A percentile compares a stretch with the other conserved stretches of the same genome.
These are phyloP conservation scores for Claviceps lovelessii DNA, from an alignment of 2,329 filamentous ascomycete species.

Conservation along the genomic window DNA sequence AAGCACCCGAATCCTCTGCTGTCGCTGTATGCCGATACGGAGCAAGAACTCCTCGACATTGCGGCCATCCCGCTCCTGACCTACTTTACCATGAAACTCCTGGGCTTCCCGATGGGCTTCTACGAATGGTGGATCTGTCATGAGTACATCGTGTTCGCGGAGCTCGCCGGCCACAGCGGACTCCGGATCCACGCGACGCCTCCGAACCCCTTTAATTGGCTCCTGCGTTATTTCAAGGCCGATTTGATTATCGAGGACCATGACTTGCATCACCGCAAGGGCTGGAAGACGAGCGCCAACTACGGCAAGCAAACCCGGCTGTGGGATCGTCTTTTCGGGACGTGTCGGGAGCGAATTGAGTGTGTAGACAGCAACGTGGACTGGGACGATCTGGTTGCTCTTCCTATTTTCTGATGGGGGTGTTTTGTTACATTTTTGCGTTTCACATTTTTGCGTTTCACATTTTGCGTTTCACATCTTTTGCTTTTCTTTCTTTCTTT, in stretches of 20 bases:
- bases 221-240: not conserved
- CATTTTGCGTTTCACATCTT: not conserved
- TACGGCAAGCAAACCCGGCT: conserved; percentile 6
- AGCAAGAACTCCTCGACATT: conserved; percentile 5
- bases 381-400: not conserved
- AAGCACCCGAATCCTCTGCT: conserved; percentile 5
- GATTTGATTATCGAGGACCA: conserved; percentile 5
- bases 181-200: conserved; percentile 2
- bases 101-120: conserved; percentile 5
- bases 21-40: conserved; percentile 2
- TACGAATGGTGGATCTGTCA: conserved; percentile 6
- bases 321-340: conserved; percentile 5
- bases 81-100: conserved; percentile 4
- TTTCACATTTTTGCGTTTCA: not conserved
- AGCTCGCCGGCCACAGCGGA: conserved; percentile 4
- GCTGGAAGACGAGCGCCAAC: conserved; percentile 5
- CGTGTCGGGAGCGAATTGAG: conserved; percentile 3
- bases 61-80: conserved; percentile 3
- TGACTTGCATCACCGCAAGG: conserved; percentile 5
- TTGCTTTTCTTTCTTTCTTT: no score
- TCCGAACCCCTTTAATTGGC: conserved; percentile 2
- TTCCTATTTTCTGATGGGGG: not conserved
- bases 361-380: conserved; percentile 2
- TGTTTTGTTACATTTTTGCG: not conserved
- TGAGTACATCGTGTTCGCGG: conserved; percentile 5